These are phyloP conservation scores for Crithidia acanthocephali DNA, from an alignment of 208 protist species.

Conservation along the genomic window DNA sequence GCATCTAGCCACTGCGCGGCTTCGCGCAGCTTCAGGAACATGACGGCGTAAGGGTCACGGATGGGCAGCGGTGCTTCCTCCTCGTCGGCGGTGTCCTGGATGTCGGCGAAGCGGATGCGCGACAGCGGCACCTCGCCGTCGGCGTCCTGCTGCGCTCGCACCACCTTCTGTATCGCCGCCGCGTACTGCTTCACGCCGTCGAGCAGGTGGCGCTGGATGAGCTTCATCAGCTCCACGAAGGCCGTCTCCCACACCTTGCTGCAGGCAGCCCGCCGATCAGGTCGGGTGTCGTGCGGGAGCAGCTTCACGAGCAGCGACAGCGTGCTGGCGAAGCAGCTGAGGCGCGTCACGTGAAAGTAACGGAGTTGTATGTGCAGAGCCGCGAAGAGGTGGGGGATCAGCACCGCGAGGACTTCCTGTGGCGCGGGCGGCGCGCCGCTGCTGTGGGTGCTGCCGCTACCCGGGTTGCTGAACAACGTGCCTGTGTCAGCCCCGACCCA, in stretches of 20 bases:
- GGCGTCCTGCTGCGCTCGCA: slow-evolving; percentile 17
- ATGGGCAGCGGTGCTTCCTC: slow-evolving; percentile 33
- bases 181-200: slow-evolving; percentile 36
- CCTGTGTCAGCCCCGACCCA: slow-evolving; percentile 1
- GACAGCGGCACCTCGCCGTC: slow-evolving; percentile 26
- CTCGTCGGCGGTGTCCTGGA: slow-evolving; percentile 9
- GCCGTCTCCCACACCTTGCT: background rate
- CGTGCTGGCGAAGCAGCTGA: slow-evolving; percentile 22
- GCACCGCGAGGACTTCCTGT: slow-evolving; percentile 9
- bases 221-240: slow-evolving; percentile 31
- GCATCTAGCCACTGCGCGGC: slow-evolving; percentile 25
- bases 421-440: background rate
- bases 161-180: slow-evolving; percentile 17
- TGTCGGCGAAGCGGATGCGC: slow-evolving; percentile 21
- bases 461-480: background rate
- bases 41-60: slow-evolving; percentile 28
- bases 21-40: slow-evolving; percentile 32
- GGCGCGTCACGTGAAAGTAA: slow-evolving; percentile 36
- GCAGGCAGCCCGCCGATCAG: background rate
- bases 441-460: background rate
- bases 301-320: slow-evolving; percentile 27
- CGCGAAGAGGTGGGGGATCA: slow-evolving; percentile 22
- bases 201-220: slow-evolving; percentile 28
- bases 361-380: slow-evolving; percentile 30
- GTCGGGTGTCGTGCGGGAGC: background rate